A percentile compares a stretch with the other conserved stretches of the same genome.
Conservation (phyloP, 305 asterid species). For the Fraxinus floribunda region DNA sequence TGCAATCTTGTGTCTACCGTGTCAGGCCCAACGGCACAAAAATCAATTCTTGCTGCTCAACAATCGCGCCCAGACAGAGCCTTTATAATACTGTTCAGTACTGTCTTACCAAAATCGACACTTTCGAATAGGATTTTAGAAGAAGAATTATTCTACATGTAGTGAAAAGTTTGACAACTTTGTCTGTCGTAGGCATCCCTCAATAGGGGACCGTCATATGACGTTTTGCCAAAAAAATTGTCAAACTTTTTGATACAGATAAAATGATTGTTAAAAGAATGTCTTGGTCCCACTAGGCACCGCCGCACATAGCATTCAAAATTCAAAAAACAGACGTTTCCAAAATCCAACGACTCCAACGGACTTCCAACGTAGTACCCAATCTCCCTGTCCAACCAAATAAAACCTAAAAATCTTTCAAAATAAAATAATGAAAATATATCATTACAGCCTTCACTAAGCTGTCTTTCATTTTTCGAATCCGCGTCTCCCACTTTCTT, state of each 20-base stretch:
- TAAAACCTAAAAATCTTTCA: neutral
- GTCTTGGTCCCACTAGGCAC: neutral
- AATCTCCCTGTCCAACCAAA: neutral
- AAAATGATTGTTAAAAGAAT: neutral
- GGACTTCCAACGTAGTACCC: neutral
- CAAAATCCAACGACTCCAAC: constrained; percentile 4
- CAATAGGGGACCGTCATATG: too few relatives aligned
- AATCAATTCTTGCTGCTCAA: too few relatives aligned
- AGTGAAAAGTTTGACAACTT: too few relatives aligned
- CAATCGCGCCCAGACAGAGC: too few relatives aligned
- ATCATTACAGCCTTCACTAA: constrained; percentile 39
- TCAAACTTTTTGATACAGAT: too few relatives aligned
- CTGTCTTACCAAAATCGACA: too few relatives aligned
- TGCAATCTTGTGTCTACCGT: too few relatives aligned
- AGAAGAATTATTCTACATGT: neutral
- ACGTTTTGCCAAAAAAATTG: too few relatives aligned
- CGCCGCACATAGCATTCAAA: neutral
- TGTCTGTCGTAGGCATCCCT: too few relatives aligned
- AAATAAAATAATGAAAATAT: neutral
- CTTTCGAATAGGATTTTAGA: too few relatives aligned
- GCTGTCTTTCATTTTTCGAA: constrained; percentile 42
- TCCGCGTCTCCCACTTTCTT: constrained; percentile 37
- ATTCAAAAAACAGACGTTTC: neutral
- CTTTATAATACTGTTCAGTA: too few relatives aligned
- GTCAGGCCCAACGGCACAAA: too few relatives aligned